Evolutionary conservation across 2,329 filamentous ascomycete genomes (phyloP), one percentile per base, ranked within the genome.

Genomic region (Aspergillus sp.): DNA sequence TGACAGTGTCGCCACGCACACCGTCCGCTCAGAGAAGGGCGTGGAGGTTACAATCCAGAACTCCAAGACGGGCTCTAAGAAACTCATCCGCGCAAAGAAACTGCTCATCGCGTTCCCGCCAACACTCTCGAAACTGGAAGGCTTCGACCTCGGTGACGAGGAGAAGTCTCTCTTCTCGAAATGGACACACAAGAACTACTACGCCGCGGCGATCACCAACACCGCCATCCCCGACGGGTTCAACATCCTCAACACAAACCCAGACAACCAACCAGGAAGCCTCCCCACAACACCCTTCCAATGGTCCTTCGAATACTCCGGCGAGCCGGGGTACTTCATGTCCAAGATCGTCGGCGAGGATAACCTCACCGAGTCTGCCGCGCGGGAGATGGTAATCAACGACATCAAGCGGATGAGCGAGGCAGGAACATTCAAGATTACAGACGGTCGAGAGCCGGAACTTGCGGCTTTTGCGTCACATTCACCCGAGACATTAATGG

Each of bases 131-230:
- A 24, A 39, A 4, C 33, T 37, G 4, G 39, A 9, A 73, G 64
- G 63, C 0, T 77, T 79, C 58, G 75, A 75, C 54, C 66, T 81
- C 5, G 65, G 63, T 37, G 1, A 48, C 0, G 40, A 61, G 0
- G 80, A 83, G 55, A 50, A 17, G 1, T 20, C 42, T 0, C 62
- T 78, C 9, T 77, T 79, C 58, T 17, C 54, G 3, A 69, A 77
- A 54, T 77, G 78, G 59, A 58, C 51, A n/a, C 70, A 72, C 54
- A 70, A 61, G 0, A 71, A 63, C 2, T 80, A 77, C 68, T 81
- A 76, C 60, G 71, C 69, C 3, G 67, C 61, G 4, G 48, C 80
- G 0, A 46, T 80, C 4, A 69, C 68, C 2, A 75, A 77, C 44
- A 77, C 75, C 3, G 74, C 74, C 1, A 48, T 80, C 5, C 68